Evolutionary conservation across 1,284 basidiomycete species (phyloP).

Genomic region (Rugosomyces carneus): DNA sequence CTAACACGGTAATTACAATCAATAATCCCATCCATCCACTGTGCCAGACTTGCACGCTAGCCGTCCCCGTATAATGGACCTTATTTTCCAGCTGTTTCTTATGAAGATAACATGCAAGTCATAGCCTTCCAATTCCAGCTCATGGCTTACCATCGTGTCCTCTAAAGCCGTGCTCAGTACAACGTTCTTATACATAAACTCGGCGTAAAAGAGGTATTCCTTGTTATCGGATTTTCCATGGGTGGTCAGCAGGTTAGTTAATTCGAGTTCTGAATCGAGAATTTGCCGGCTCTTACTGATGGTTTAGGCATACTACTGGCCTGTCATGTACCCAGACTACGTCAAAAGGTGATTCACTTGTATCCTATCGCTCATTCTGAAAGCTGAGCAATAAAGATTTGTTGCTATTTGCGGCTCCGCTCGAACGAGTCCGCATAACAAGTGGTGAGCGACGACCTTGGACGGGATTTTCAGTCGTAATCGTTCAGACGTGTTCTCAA

Average conservation of each 20-base stretch:
- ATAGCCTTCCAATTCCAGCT: neutral
- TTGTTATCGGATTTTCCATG: slow-evolving; percentile 58
- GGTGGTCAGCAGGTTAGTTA: slow-evolving; percentile 46
- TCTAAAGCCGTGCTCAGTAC: slow-evolving; percentile 46
- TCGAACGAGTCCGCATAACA: slow-evolving; percentile 55
- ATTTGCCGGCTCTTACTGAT: neutral
- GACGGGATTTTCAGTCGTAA: neutral
- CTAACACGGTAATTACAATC: slow-evolving; percentile 40
- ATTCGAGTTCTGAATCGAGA: neutral
- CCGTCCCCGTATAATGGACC: slow-evolving; percentile 41
- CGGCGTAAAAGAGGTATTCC: slow-evolving; percentile 41
- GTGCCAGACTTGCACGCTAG: slow-evolving; percentile 34
- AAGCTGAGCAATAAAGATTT: slow-evolving; percentile 29
- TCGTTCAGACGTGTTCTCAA: neutral
- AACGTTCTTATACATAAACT: slow-evolving; percentile 45
- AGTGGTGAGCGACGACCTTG: slow-evolving; percentile 35
- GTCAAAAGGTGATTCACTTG: slow-evolving; percentile 37
- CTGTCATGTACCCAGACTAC: slow-evolving; percentile 52
- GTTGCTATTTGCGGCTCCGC: slow-evolving; percentile 53
- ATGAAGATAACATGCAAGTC: slow-evolving; percentile 49
- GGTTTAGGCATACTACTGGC: slow-evolving; percentile 49
- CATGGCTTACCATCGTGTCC: slow-evolving; percentile 2
- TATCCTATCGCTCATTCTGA: neutral
- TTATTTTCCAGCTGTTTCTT: slow-evolving; percentile 42
- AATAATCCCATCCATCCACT: slow-evolving; percentile 49